These are phyloP conservation scores for Aquanectria penicillioides DNA, from an alignment of 2,329 filamentous ascomycete species.

Conservation along the genomic window DNA sequence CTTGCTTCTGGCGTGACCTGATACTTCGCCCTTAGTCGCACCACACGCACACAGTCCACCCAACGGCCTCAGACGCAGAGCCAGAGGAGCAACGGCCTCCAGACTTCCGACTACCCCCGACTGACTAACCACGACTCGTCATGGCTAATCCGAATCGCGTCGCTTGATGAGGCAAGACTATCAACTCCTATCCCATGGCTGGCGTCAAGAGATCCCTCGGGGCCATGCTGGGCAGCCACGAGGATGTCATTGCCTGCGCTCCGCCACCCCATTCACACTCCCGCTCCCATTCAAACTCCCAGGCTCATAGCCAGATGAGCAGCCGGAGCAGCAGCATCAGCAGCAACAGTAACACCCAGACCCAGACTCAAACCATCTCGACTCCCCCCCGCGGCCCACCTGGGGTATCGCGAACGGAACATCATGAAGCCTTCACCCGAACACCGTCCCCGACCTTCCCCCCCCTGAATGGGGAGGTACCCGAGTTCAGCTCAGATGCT, in stretches of 20 bases:
- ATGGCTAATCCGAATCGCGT: conserved; percentile 29
- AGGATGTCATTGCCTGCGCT: conserved; percentile 31
- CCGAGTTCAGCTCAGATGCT: conserved; percentile 66
- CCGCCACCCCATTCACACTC: conserved; percentile 14
- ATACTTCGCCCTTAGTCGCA: background rate
- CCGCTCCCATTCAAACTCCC: conserved; percentile 18
- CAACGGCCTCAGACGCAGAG: background rate
- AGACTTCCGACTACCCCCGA: background rate
- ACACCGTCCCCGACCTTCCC: conserved; percentile 39
- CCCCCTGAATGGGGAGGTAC: conserved; percentile 42
- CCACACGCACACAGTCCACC: conserved; percentile 3
- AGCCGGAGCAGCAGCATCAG: conserved; percentile 28
- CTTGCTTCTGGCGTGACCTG: background rate
- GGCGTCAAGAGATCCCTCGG: conserved; percentile 54
- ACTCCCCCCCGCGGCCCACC: conserved; percentile 7
- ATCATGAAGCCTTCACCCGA: conserved; percentile 37
- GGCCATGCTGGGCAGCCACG: conserved; percentile 46
- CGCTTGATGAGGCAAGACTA: conserved; percentile 37
- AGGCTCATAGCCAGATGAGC: conserved; percentile 28
- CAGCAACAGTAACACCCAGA: conserved; percentile 28
- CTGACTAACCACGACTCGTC: conserved; percentile 1
- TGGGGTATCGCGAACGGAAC: conserved; percentile 26
- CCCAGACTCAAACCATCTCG: conserved; percentile 20
- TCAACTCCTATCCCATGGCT: conserved; percentile 41
- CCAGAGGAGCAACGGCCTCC: background rate